Evolutionary conservation across 2,329 filamentous ascomycete genomes (phyloP).

Genomic region (Epichloe gansuensis): DNA sequence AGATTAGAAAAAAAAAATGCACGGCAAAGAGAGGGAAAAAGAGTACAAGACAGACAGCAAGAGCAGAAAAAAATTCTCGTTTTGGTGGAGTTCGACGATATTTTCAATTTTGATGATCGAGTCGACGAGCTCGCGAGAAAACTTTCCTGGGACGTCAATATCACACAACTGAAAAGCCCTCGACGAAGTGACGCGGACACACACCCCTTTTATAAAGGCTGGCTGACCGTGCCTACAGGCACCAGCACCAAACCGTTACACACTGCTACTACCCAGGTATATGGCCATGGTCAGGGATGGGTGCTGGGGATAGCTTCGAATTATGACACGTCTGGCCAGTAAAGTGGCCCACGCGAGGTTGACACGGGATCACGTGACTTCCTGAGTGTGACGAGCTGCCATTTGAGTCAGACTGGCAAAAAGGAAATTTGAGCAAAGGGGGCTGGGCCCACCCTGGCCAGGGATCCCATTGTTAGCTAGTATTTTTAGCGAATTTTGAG

Average conservation of each 20-base stretch:
- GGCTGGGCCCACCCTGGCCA: neutral
- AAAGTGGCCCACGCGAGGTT: neutral
- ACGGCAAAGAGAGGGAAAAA: neutral
- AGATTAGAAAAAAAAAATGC: too few relatives aligned
- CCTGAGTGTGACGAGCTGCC: neutral
- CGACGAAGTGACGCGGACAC: neutral
- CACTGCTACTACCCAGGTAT: neutral
- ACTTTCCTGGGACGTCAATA: slow-evolving; percentile 1
- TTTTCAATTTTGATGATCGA: neutral
- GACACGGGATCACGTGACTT: slow-evolving; percentile 6
- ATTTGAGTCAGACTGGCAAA: neutral
- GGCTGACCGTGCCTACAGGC: neutral
- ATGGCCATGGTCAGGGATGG: neutral
- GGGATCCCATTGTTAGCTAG: neutral
- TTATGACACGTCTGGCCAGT: slow-evolving; percentile 8
- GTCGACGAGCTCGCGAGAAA: neutral
- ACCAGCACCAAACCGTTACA: neutral
- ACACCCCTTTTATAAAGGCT: neutral
- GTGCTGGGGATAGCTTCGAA: slow-evolving; percentile 4
- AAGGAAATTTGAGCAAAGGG: neutral
- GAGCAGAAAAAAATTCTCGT: neutral
- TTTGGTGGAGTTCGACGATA: neutral
- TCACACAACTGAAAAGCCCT: neutral
- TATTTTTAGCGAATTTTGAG: too few relatives aligned
- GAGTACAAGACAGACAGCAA: neutral